phyloP scores from a whole-genome alignment of 192 early-diverging fungal genomes.

The Mortierella claussenii region DNA sequence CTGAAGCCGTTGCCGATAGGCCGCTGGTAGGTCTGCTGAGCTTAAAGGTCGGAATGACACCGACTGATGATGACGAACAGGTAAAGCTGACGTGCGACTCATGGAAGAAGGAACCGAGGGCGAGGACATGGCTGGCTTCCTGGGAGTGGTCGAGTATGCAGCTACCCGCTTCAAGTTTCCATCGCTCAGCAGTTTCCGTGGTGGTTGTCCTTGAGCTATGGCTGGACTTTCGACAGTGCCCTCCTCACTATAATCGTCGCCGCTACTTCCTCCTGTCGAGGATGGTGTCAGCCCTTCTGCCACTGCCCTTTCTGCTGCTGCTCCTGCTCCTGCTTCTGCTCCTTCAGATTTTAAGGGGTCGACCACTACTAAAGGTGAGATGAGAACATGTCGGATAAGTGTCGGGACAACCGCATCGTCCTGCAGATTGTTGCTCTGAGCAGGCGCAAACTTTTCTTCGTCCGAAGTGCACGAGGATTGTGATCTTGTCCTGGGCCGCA shows the following conservation, averaged over 20 bases:
- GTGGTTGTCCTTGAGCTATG: conserved; percentile 1
- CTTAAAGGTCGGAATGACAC: neutral
- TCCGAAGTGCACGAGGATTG: conserved; percentile 16
- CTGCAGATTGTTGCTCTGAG: neutral
- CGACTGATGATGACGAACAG: neutral
- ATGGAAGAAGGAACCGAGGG: conserved; percentile 7
- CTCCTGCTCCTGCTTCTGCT: conserved; percentile 15
- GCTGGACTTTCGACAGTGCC: neutral
- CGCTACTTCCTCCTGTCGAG: neutral
- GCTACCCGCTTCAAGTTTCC: conserved; percentile 11
- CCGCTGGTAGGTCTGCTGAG: neutral
- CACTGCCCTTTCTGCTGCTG: neutral
- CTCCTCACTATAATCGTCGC: neutral
- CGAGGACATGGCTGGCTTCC: conserved; percentile 6
- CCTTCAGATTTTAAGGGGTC: conserved; percentile 25
- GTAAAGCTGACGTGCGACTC: neutral
- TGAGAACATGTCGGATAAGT: neutral
- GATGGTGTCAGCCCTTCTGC: neutral
- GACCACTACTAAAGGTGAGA: conserved; percentile 7
- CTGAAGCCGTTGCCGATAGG: neutral
- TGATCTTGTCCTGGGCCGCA: conserved; percentile 16
- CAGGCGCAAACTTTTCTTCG: neutral
- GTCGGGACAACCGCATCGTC: neutral
- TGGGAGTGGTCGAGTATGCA: conserved; percentile 3
- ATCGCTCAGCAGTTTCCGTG: conserved; percentile 21